Conservation (phyloP, 129 eudicot genomes). For the Deinandra increscens region DNA sequence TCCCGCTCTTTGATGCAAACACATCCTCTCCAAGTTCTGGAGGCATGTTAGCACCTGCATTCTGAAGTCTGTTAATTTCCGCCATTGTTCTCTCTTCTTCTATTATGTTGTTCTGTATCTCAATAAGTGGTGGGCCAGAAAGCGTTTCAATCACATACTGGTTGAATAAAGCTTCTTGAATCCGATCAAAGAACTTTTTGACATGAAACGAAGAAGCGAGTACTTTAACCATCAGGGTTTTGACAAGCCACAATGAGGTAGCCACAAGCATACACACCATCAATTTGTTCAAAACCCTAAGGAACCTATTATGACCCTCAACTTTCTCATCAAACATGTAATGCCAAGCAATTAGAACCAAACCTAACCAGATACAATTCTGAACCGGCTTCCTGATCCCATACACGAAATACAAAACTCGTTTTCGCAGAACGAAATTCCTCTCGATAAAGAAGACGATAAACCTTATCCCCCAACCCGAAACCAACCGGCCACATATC, state of each 20-base stretch:
- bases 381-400: constrained; percentile 69
- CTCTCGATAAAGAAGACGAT: constrained; percentile 70
- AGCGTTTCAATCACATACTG: constrained; percentile 79
- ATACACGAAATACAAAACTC: constrained; percentile 72
- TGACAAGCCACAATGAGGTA: constrained; percentile 62
- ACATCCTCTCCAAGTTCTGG: constrained; percentile 52
- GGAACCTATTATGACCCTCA: constrained; percentile 44
- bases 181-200: constrained; percentile 80
- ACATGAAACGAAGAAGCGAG: constrained; percentile 88
- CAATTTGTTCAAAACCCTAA: constrained; percentile 47
- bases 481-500: constrained; percentile 79
- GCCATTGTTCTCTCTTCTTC: constrained; percentile 70
- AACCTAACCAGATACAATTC: constrained; percentile 75
- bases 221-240: constrained; percentile 82
- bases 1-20: constrained; percentile 43
- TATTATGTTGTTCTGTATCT: constrained; percentile 38
- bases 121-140: constrained; percentile 71
- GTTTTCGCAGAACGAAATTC: constrained; percentile 61
- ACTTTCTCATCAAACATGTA: constrained; percentile 58
- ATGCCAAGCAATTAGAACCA: constrained; percentile 79
- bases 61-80: constrained; percentile 63
- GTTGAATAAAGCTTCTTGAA: constrained; percentile 79
- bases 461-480: constrained; percentile 70
- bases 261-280: constrained; percentile 66
- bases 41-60: constrained; percentile 74